phyloP scores from a whole-genome alignment of 345 rosid species.

The Salix suchowensis region DNA sequence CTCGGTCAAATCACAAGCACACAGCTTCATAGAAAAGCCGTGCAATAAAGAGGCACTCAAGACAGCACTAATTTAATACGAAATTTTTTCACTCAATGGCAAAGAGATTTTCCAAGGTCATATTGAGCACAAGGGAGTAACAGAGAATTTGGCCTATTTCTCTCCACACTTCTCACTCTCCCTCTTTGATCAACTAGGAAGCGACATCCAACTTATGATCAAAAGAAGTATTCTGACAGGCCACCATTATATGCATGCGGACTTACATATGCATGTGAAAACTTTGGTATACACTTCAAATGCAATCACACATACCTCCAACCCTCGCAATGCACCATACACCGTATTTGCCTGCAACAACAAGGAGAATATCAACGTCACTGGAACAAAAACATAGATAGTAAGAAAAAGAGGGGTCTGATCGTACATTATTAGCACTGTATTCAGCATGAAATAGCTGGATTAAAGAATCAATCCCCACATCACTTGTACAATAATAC shows the following conservation, averaged over 20 bases:
- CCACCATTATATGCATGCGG: neutral
- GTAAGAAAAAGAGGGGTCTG: neutral
- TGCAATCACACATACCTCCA: conserved; percentile 61
- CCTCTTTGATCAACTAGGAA: neutral
- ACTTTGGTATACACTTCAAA: neutral
- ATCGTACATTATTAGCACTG: neutral
- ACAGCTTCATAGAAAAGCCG: neutral
- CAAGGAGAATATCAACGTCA: neutral
- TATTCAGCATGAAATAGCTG: neutral
- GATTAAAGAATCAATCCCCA: neutral
- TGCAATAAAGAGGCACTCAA: neutral
- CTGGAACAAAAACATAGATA: neutral
- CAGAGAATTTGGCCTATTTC: neutral
- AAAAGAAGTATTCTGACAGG: neutral
- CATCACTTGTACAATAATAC: neutral
- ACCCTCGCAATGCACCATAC: conserved; percentile 82
- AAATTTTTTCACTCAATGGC: neutral
- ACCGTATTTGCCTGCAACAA: conserved; percentile 73
- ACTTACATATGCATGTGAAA: neutral
- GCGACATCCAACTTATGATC: neutral
- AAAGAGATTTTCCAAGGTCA: neutral
- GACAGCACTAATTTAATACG: neutral
- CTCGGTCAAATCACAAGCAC: conserved; percentile 6
- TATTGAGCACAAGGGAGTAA: neutral
- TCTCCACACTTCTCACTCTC: neutral